A percentile compares a stretch with the other conserved stretches of the same genome.
These are phyloP conservation scores for Fusarium circinatum DNA, from an alignment of 2,329 filamentous ascomycete genomes.

Conservation along the genomic window DNA sequence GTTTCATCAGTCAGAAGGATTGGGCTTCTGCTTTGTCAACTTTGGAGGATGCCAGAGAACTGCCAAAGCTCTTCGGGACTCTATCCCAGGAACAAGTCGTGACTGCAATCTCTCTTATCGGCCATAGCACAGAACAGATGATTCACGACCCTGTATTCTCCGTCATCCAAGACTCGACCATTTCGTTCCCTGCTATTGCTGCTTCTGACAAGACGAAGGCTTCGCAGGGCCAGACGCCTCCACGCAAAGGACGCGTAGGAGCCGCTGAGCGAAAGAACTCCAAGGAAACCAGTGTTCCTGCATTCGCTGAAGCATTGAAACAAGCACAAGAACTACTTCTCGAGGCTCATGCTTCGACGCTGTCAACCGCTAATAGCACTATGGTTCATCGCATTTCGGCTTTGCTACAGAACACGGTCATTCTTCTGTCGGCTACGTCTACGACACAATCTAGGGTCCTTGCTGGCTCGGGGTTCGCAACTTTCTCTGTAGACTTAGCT, in stretches of 20 bases:
- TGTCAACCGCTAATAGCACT: conserved; percentile 65
- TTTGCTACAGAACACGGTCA: conserved; percentile 71
- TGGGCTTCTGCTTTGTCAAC: conserved; percentile 68
- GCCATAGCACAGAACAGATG: conserved; percentile 77
- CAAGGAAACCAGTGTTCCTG: conserved; percentile 47
- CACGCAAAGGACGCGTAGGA: conserved; percentile 43
- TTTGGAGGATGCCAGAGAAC: conserved; percentile 61
- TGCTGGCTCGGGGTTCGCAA: conserved; percentile 66
- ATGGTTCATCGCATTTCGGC: conserved; percentile 71
- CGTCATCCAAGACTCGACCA: conserved; percentile 89
- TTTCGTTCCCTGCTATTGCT: conserved; percentile 81
- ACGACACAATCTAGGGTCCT: conserved; percentile 57
- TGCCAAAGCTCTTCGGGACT: conserved; percentile 54
- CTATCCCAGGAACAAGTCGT: conserved; percentile 66
- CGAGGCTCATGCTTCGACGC: conserved; percentile 69
- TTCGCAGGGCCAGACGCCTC: conserved; percentile 51
- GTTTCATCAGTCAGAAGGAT: conserved; percentile 60
- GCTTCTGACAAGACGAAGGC: conserved; percentile 53
- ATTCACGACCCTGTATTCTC: conserved; percentile 85
- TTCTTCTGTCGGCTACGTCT: conserved; percentile 72
- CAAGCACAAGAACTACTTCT: conserved; percentile 74
- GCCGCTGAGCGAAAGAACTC: conserved; percentile 41
- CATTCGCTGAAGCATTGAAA: conserved; percentile 68
- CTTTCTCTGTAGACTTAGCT: conserved; percentile 74
- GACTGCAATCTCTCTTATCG: conserved; percentile 74